Base-by-base conservation (phyloP, 2,329 filamentous ascomycete genomes). In the Claviceps maximensis region DNA sequence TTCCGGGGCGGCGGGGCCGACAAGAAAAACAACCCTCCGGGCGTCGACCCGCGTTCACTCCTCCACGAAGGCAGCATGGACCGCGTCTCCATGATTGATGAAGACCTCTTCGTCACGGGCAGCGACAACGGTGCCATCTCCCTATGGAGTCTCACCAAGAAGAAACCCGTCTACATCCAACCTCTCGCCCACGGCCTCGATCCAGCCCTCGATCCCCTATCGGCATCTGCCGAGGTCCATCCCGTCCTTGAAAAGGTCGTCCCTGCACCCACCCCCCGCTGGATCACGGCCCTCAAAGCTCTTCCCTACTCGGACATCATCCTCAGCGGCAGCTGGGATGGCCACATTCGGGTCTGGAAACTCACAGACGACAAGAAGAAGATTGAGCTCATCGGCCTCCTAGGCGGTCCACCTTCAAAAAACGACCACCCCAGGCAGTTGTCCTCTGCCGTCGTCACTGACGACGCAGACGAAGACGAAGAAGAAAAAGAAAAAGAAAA, bases 261-360 rank as follows among this genome's bases (percentile, higher is more conserved):
- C 47, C 74, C 84, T 45, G 71, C 78, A 23, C 80, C 84, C 1
- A 79, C 84, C 58, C 87, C 93, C 4, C 78, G 91, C 64, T 94
- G 87, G 78, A 93, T 98, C 66, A 98, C 93, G 1, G 90, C 91
- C 6, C 74, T 98, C 45, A 77, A 83, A 49, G 86, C 88, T 0
- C 77, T 98, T 49, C 91, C 93, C 0, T 96, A 90, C 67, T 91
- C 89, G 5, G 89, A 98, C 63, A 74, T 95, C 50, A 81, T 98
- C 53, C 74, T 98, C 50, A 94, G 84, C 58, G 93, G 91, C 33
- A 95, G 89, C 68, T 98, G 91, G 90, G 93, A 71, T 65, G 93
- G 93, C 2, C 83, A 80, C 67, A 77, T 98, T 54, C 78, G 91
- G 49, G 84, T 84, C 5, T 98, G 93, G 93, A 82, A 78, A 56